These are phyloP conservation scores for Asparagopsis taxiformis DNA, from an alignment of 31 red algal species.

Conservation along the genomic window DNA sequence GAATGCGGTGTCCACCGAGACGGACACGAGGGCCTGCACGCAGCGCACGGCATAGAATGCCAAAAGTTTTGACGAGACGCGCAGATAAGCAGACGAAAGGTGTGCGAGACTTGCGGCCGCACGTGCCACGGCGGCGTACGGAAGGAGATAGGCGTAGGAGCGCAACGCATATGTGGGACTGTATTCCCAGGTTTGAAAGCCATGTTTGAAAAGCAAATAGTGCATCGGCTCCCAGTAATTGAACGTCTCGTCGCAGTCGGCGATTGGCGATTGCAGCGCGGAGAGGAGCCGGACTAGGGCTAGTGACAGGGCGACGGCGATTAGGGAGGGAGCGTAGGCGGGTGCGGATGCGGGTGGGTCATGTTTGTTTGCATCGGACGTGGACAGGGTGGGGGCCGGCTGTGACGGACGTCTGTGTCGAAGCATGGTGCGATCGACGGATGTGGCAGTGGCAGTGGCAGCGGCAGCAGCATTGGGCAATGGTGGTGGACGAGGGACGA, in stretches of 20 bases:
- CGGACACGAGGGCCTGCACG: constrained; percentile 13
- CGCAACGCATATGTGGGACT: constrained; percentile 70
- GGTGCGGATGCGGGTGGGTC: no score
- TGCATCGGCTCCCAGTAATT: constrained; percentile 97
- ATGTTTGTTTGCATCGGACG: no score
- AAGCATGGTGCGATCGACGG: no score
- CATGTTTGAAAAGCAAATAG: constrained; percentile 54
- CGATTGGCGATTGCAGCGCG: constrained; percentile 24
- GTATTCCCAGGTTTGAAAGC: constrained; percentile 90
- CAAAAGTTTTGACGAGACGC: constrained; percentile 9
- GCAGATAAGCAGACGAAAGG: background rate
- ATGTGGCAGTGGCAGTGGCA: no score
- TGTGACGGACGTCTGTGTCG: no score
- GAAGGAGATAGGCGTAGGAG: constrained; percentile 70
- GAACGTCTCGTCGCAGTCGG: constrained; percentile 89
- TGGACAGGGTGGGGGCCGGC: no score
- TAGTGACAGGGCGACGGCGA: no score
- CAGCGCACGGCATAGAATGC: constrained; percentile 49
- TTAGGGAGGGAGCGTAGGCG: no score
- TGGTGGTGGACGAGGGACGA: no score
- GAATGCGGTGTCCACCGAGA: constrained; percentile 36
- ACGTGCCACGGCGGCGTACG: constrained; percentile 22
- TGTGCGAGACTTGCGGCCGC: background rate
- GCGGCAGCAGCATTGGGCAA: no score
- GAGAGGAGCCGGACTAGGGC: background rate